These are phyloP conservation scores for Cladosporium sphaerospermum DNA, from an alignment of 2,329 filamentous ascomycete species.

Conservation along the genomic window DNA sequence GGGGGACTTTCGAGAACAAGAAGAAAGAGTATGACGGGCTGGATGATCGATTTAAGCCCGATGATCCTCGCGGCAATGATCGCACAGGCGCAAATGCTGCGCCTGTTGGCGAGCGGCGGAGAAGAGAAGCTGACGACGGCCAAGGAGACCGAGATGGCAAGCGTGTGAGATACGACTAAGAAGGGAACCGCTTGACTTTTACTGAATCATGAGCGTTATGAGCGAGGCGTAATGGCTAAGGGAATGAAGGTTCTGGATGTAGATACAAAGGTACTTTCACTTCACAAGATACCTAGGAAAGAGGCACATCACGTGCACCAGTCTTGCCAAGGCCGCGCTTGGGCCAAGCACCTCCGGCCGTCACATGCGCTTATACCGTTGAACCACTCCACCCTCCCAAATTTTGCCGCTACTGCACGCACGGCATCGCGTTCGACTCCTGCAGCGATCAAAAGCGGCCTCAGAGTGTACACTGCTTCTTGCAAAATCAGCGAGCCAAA, in stretches of 20 bases:
- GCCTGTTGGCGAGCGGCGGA: constrained; percentile 59
- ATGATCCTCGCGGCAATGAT: constrained; percentile 42
- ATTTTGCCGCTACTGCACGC: constrained; percentile 4
- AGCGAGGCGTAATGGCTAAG: constrained; percentile 16
- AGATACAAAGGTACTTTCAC: neutral
- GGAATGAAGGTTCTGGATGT: neutral
- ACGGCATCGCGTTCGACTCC: constrained; percentile 6
- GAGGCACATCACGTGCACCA: neutral
- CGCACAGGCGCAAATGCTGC: constrained; percentile 63
- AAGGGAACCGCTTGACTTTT: neutral
- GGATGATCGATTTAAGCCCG: constrained; percentile 64
- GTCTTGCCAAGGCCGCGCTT: too few relatives aligned
- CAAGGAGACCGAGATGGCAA: constrained; percentile 36
- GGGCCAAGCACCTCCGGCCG: too few relatives aligned
- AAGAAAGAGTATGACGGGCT: constrained; percentile 40
- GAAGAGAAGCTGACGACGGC: constrained; percentile 34
- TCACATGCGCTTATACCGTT: too few relatives aligned
- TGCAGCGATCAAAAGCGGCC: neutral
- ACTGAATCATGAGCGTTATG: constrained; percentile 3
- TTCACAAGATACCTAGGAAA: neutral
- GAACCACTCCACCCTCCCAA: neutral
- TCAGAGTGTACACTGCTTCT: too few relatives aligned
- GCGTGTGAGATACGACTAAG: constrained; percentile 36
- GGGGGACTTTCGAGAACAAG: constrained; percentile 60
- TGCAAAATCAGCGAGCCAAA: neutral